These are phyloP conservation scores for Apiotrichum gracile DNA, from an alignment of 1,284 basidiomycete species.

Conservation along the genomic window DNA sequence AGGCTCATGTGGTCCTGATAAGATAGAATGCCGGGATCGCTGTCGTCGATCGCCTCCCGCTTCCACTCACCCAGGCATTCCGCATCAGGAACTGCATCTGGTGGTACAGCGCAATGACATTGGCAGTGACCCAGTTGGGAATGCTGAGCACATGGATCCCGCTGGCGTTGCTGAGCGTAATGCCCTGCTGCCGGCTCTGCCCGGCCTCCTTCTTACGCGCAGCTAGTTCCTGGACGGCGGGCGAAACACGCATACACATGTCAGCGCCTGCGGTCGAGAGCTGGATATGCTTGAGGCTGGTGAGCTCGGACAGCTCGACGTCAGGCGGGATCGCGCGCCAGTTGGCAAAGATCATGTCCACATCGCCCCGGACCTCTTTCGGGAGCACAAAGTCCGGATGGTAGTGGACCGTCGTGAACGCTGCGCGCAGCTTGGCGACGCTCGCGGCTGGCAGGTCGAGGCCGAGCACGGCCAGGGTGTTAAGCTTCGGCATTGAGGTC, in stretches of 20 bases:
- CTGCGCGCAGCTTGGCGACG: conserved; percentile 22
- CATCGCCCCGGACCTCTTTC: background rate
- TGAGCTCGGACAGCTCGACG: conserved; percentile 17
- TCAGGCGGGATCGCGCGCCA: conserved; percentile 6
- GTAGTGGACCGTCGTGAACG: conserved; percentile 35
- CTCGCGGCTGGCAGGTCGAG: conserved; percentile 17
- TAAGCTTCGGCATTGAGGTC: background rate
- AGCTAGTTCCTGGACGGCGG: conserved; percentile 14
- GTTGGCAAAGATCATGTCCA: conserved; percentile 11
- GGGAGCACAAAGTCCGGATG: conserved; percentile 12
- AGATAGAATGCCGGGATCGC: background rate
- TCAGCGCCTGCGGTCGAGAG: conserved; percentile 35
- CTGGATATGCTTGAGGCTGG: conserved; percentile 34
- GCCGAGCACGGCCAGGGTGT: conserved; percentile 12
- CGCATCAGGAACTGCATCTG: conserved; percentile 33
- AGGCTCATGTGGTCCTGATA: background rate
- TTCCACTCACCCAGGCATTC: conserved; percentile 26
- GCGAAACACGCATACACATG: conserved; percentile 13
- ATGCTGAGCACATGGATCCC: conserved; percentile 41
- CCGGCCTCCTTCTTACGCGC: background rate
- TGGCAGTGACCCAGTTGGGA: conserved; percentile 38
- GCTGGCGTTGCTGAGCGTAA: conserved; percentile 35
- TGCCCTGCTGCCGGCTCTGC: background rate
- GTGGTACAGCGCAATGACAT: conserved; percentile 31
- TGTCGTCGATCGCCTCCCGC: background rate